Conservation (phyloP, 73 alveolate genomes). For the Paramecium sexaurelia region DNA sequence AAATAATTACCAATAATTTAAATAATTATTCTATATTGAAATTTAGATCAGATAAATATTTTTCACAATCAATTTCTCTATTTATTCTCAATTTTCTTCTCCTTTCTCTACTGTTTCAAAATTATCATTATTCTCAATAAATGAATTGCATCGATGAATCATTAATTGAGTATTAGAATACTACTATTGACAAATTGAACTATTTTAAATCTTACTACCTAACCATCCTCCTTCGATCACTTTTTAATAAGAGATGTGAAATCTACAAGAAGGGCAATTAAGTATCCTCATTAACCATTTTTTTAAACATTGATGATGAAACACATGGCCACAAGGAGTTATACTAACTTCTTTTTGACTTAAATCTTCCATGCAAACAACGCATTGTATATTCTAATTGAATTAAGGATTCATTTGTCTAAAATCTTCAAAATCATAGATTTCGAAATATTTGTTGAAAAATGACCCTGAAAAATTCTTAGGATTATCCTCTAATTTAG, state of each 20-base stretch:
- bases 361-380: slow-evolving; percentile 37
- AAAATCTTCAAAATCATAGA: slow-evolving; percentile 1
- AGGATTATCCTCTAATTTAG: not conserved
- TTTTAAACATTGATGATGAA: slow-evolving; percentile 55
- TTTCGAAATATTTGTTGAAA: not conserved
- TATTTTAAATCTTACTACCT: not conserved
- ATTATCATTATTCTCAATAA: not conserved
- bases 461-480: not conserved
- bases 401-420: not conserved
- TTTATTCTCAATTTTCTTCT: not conserved
- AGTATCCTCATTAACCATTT: slow-evolving; percentile 50
- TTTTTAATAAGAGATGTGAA: not conserved
- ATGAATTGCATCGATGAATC: not conserved
- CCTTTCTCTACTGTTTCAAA: not conserved
- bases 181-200: not conserved
- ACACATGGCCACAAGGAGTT: slow-evolving; percentile 57
- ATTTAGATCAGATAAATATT: not conserved
- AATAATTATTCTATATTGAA: not conserved
- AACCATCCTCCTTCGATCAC: not conserved
- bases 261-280: slow-evolving; percentile 65
- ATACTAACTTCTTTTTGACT: slow-evolving; percentile 14
- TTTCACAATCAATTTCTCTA: not conserved
- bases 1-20: not conserved
- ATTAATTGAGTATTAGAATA: not conserved
- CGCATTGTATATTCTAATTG: not conserved